A percentile compares a stretch with the other conserved stretches of the same genome.
These are phyloP conservation scores for Aspergillus diversus DNA, from an alignment of 495 filamentous ascomycete species.

Conservation along the genomic window DNA sequence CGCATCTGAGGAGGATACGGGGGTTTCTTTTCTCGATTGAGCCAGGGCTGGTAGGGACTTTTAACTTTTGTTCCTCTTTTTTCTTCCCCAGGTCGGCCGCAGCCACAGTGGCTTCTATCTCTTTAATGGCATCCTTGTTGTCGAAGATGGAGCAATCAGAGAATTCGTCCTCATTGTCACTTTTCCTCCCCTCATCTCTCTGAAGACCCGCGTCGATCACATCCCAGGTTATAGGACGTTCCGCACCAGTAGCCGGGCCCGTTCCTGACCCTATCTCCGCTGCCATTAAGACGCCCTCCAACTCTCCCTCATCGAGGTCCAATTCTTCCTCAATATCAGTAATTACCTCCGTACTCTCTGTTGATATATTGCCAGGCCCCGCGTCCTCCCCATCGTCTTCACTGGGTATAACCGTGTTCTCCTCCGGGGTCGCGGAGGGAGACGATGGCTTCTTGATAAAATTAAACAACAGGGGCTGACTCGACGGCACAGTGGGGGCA, in stretches of 20 bases:
- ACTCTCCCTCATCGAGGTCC: conserved; percentile 21
- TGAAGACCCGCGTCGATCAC: background rate
- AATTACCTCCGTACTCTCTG: conserved; percentile 13
- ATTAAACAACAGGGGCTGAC: conserved; percentile 49
- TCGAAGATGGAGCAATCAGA: conserved; percentile 47
- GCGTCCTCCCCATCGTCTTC: conserved; percentile 13
- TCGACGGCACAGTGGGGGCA: conserved; percentile 45
- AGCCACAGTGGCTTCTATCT: conserved; percentile 26
- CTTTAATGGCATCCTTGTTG: conserved; percentile 38
- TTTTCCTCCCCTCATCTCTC: background rate
- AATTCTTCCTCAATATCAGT: conserved; percentile 29
- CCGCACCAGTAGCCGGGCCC: too few species aligned
- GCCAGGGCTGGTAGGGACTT: background rate
- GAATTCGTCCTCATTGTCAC: conserved; percentile 42
- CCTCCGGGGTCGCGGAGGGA: conserved; percentile 4
- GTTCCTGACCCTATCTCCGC: background rate
- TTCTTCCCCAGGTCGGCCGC: conserved; percentile 5
- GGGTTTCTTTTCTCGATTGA: background rate
- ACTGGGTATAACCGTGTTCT: conserved; percentile 7
- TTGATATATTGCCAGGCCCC: background rate
- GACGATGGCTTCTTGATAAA: conserved; percentile 37
- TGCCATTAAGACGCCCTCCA: background rate
- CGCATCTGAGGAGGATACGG: conserved; percentile 11
- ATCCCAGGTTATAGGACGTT: background rate
- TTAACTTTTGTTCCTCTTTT: conserved; percentile 2